Conservation (phyloP, 1,284 basidiomycete genomes). For the Sparassis latifolia region DNA sequence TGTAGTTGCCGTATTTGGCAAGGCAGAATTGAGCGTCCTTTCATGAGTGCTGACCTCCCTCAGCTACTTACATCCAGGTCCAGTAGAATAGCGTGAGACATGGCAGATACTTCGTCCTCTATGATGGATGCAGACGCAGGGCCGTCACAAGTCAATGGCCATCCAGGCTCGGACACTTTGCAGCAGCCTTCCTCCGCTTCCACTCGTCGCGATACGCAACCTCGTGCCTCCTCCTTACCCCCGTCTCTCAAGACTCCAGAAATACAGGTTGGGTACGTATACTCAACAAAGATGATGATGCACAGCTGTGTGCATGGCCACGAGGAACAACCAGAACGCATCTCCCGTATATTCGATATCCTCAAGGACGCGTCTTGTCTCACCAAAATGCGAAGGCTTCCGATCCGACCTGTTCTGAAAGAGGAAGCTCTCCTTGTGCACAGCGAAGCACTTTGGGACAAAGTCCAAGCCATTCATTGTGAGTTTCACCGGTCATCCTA, state of each 20-base stretch:
- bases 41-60: no score
- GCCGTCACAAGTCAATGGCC: no score
- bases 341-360: constrained; percentile 70
- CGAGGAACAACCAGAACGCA: constrained; percentile 88
- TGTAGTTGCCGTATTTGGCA: no score
- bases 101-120: no score
- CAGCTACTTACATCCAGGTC: no score
- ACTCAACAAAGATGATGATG: constrained; percentile 81
- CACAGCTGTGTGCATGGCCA: constrained; percentile 67
- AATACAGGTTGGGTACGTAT: constrained; percentile 73
- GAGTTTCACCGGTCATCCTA: constrained; percentile 1
- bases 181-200: no score
- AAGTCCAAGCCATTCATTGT: constrained; percentile 77
- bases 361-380: constrained; percentile 60
- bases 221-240: constrained; percentile 16
- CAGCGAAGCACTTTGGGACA: constrained; percentile 85
- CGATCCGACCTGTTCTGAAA: constrained; percentile 66
- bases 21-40: no score
- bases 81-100: no score
- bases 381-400: constrained; percentile 72
- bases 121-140: no score
- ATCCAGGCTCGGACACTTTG: no score
- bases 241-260: constrained; percentile 8
- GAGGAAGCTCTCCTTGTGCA: constrained; percentile 89
- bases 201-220: neutral